Evolutionary conservation across 768 basidiomycete genomes (phyloP), one percentile per base, ranked within the genome.

Genomic region (Fistulinella prunicolor): DNA sequence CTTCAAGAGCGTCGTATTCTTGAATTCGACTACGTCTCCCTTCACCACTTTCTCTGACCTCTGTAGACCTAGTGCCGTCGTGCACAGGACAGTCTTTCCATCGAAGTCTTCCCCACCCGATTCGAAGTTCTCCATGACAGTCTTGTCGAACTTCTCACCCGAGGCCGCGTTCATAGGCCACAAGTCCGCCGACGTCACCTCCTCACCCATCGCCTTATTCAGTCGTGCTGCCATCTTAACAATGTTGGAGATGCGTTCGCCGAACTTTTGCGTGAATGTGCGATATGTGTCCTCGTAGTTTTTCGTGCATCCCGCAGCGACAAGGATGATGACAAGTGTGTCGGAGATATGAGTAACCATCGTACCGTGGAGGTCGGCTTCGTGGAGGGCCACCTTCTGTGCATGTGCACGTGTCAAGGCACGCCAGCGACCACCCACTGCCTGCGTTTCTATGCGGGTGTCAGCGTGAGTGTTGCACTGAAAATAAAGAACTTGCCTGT

Each of bases 131-230:
- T 79, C 73, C 81, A 83, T 80, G 39, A 58, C 62, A 1, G 49
- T 46, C 0, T 56, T 50, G 44, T 76, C 70, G 37, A 74, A 83
- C 28, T 43, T 44, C 0, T 72, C 67, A 16, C 75, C 77, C 5
- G 73, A 72, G 1, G 65, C 53, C 36, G 73, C 70, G 39, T 76
- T 75, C 9, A 78, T 56, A 16, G 76, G 70, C 59, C 81, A 78
- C 50, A 84, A 56, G 53, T 83, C 82, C 44, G 75, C 77, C 2
- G 74, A 77, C 2, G 78, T 78, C 38, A 85, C 70, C 42, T 77
- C 78, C 60, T 82, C 79, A 1, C 81, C 81, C 40, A 83, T 73
- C 10, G 75, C 76, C 59, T 76, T 79, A 54, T 69, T 67, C 28
- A 68, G 35, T 30, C 64, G 56, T 1, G 56, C 39, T 0, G 69